Evolutionary conservation across 768 basidiomycete genomes (phyloP).

Genomic region (Suillus brevipes): DNA sequence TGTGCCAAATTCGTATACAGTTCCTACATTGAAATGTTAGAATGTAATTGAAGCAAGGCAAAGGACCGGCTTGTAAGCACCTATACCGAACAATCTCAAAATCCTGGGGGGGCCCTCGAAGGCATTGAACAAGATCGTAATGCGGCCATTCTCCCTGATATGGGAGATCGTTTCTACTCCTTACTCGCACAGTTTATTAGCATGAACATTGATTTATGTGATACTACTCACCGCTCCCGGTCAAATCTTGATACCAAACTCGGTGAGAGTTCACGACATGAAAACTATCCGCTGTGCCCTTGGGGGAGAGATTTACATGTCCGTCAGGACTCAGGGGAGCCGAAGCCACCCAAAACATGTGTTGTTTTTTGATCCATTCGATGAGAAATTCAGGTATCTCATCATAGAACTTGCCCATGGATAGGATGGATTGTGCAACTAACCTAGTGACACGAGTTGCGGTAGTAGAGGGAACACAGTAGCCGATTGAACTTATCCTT

Average conservation of each 20-base stretch:
- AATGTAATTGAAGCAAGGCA: background rate
- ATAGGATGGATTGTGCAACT: background rate
- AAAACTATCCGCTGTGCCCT: conserved; percentile 62
- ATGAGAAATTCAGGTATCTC: conserved; percentile 53
- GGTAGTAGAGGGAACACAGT: background rate
- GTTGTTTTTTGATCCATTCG: conserved; percentile 61
- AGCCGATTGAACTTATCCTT: background rate
- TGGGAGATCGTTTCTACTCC: conserved; percentile 66
- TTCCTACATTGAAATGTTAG: conserved; percentile 39
- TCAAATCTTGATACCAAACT: conserved; percentile 76
- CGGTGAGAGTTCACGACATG: conserved; percentile 52
- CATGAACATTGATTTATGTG: background rate
- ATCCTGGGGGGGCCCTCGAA: conserved; percentile 65
- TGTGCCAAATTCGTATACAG: conserved; percentile 62
- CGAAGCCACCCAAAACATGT: conserved; percentile 72
- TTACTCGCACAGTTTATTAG: conserved; percentile 16
- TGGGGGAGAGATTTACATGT: conserved; percentile 69
- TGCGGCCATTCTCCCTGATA: conserved; percentile 59
- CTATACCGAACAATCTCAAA: conserved; percentile 55
- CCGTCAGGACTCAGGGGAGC: conserved; percentile 59
- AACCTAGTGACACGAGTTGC: background rate
- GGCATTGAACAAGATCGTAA: conserved; percentile 62
- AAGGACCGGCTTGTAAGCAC: conserved; percentile 30
- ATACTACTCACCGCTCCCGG: conserved; percentile 55
- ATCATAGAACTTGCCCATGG: conserved; percentile 61